phyloP scores from a whole-genome alignment of 768 basidiomycete genomes.

The Porpolomopsis calyptriformis region DNA sequence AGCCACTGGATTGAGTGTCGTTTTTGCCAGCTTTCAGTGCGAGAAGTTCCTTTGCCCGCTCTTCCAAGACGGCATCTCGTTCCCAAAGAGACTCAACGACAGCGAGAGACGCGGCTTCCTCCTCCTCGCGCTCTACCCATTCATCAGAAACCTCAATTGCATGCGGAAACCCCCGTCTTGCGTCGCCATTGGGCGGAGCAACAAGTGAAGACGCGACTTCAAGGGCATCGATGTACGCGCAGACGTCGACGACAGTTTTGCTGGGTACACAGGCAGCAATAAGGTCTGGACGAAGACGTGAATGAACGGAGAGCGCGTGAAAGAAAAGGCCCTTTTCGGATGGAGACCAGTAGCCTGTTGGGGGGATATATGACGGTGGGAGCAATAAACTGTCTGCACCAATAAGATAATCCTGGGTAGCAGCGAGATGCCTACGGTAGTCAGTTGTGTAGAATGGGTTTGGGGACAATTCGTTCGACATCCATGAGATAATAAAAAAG shows the following conservation, averaged over 20 bases:
- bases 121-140: constrained; percentile 42
- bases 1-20: background rate
- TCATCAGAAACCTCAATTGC: constrained; percentile 42
- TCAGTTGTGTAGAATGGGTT: background rate
- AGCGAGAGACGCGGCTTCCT: constrained; percentile 23
- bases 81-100: constrained; percentile 22
- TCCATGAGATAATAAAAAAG: background rate
- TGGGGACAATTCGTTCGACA: background rate
- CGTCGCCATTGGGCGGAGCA: constrained; percentile 3
- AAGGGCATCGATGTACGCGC: constrained; percentile 50
- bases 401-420: background rate
- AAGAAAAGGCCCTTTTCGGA: constrained; percentile 67
- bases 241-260: constrained; percentile 59
- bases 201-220: constrained; percentile 23
- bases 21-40: constrained; percentile 3
- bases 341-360: constrained; percentile 45
- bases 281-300: constrained; percentile 66
- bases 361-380: background rate
- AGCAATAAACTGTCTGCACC: background rate
- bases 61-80: constrained; percentile 11
- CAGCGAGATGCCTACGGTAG: background rate
- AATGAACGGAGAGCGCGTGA: constrained; percentile 53
- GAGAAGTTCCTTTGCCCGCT: constrained; percentile 14
- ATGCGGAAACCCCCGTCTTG: background rate
- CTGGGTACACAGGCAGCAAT: constrained; percentile 58